Evolutionary conservation across 805 yeast species (phyloP).

Genomic region (Candida peoriensis): DNA sequence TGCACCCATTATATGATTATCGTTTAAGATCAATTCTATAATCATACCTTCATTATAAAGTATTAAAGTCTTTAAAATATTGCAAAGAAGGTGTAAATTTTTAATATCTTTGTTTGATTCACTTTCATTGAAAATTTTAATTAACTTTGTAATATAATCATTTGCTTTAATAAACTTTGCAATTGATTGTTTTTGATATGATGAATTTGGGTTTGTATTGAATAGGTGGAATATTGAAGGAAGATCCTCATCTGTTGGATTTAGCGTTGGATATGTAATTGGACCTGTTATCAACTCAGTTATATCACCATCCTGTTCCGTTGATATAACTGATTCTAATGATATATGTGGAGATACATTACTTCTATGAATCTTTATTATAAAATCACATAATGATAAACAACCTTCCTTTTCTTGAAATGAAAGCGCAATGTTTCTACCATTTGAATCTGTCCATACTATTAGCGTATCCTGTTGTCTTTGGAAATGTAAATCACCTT

Average conservation of each 20-base stretch:
- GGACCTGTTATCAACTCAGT: slow-evolving; percentile 83
- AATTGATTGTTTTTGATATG: slow-evolving; percentile 57
- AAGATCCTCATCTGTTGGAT: slow-evolving; percentile 47
- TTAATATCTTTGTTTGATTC: slow-evolving; percentile 50
- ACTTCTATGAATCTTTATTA: slow-evolving; percentile 57
- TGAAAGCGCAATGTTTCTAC: slow-evolving; percentile 78
- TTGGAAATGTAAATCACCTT: slow-evolving; percentile 78
- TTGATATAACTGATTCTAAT: slow-evolving; percentile 59
- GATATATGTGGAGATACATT: slow-evolving; percentile 60
- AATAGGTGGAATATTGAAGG: slow-evolving; percentile 50
- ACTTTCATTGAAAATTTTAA: slow-evolving; percentile 46
- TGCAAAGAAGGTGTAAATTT: slow-evolving; percentile 63
- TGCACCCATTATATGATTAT: slow-evolving; percentile 48
- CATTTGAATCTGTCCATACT: slow-evolving; percentile 81
- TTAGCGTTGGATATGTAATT: slow-evolving; percentile 54
- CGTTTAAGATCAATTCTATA: slow-evolving; percentile 52
- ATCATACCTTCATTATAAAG: slow-evolving; percentile 66
- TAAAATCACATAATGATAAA: slow-evolving; percentile 73
- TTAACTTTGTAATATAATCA: slow-evolving; percentile 48
- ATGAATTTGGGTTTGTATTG: slow-evolving; percentile 49
- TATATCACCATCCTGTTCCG: slow-evolving; percentile 44
- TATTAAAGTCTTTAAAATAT: slow-evolving; percentile 64
- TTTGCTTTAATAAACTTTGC: slow-evolving; percentile 48
- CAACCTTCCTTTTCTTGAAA: slow-evolving; percentile 94
- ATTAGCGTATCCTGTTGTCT: slow-evolving; percentile 91